Evolutionary conservation across 1,284 basidiomycete species (phyloP), one percentile per base, ranked within the genome.

Genomic region (Microbotryum lychnidis-dioicae): DNA sequence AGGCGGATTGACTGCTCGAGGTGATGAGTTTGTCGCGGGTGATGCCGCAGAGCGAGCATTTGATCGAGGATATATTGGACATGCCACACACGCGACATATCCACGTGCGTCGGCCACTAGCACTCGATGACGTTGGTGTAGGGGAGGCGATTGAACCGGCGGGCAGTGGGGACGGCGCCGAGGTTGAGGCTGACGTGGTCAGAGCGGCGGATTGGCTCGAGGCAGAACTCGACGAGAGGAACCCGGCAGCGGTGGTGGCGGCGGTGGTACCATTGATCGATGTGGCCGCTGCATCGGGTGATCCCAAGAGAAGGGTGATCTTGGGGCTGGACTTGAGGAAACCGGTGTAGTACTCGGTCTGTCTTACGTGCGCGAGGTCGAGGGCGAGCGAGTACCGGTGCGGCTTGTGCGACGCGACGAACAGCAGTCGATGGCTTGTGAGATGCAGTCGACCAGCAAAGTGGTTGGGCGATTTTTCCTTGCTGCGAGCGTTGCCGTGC

Each of bases 321-420:
- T 98, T 98, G 5, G 94, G 73, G 0, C 87, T 91, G 25, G 89
- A 92, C 60, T 84, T 88, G 78, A 97, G 87, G 64, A 98, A 85
- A 4, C 94, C 93, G 3, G 86, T 84, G 73, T 96, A 97, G 76
- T 89, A 83, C 69, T 97, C 91, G 4, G 91, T 94, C 70, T 87
- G 86, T 2, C 79, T 77, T 57, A 97, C 80, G 63, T 79, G 77
- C 67, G 73, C 68, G 33, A 78, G 69, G 58, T 86, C 82, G 64
- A 89, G 75, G 1, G 84, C 86, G 33, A 50, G 18, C 27, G 60
- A 59, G 31, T 56, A 20, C 0, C 74, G 75, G 25, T 74, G 75
- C 29, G 81, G 76, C 51, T 82, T 78, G 6, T 71, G 90, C 84
- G 65, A 89, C 79, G 55, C 42, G 67, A 91, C 23, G 77, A 88